A percentile compares a stretch with the other conserved stretches of the same genome.
These are phyloP conservation scores for Apiotrichum siamense DNA, from an alignment of 1,284 basidiomycete genomes.

Conservation along the genomic window DNA sequence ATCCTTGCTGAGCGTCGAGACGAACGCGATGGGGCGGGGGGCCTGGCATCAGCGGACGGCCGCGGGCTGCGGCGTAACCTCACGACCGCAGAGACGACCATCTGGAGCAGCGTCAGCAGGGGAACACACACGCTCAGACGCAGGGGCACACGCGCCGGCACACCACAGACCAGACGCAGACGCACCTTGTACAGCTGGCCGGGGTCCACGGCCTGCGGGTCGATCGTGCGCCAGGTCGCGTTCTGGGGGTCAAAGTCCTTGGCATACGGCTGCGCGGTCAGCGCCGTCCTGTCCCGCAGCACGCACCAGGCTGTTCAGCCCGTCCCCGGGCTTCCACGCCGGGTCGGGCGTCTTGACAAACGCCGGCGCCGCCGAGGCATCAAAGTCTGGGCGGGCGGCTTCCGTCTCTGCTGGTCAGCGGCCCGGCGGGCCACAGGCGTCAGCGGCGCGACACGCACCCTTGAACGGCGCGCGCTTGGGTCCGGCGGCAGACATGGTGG, in stretches of 20 bases:
- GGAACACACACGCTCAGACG: no score
- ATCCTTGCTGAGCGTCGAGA: constrained; percentile 57
- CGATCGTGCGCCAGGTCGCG: constrained; percentile 53
- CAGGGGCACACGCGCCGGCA: no score
- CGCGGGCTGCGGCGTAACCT: no score
- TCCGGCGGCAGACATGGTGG: neutral
- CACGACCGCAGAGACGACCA: constrained; percentile 57
- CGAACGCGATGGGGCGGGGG: constrained; percentile 67
- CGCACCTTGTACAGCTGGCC: constrained; percentile 48
- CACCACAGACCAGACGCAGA: neutral
- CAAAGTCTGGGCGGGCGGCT: constrained; percentile 35
- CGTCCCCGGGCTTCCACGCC: constrained; percentile 55
- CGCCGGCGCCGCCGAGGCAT: constrained; percentile 4
- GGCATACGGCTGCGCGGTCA: constrained; percentile 26
- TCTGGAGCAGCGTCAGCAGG: neutral
- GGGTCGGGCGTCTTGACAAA: constrained; percentile 53
- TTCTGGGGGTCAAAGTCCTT: constrained; percentile 51
- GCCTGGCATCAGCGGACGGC: constrained; percentile 11
- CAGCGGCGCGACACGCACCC: no score
- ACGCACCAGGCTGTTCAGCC: constrained; percentile 46
- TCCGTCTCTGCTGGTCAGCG: constrained; percentile 29
- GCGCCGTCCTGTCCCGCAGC: neutral
- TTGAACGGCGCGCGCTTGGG: constrained; percentile 3
- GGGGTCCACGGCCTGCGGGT: constrained; percentile 51
- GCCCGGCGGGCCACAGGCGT: neutral